A percentile compares a stretch with the other conserved stretches of the same genome.
Conservation (phyloP, 495 filamentous ascomycete genomes). For the Daldinia loculata region DNA sequence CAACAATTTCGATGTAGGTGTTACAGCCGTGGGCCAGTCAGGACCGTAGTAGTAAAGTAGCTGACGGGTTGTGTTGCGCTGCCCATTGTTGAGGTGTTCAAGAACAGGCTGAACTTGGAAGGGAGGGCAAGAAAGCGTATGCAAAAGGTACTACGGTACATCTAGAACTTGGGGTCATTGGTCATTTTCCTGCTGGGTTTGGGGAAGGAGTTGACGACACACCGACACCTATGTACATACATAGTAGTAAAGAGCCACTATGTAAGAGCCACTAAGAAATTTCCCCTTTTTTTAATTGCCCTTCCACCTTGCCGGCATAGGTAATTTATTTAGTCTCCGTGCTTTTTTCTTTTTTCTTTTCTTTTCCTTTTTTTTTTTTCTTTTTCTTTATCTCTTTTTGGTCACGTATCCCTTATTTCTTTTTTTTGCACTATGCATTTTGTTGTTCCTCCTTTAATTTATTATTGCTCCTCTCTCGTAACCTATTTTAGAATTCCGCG, state of each 20-base stretch:
- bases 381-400: neutral
- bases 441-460: neutral
- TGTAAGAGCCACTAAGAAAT: constrained; percentile 25
- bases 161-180: neutral
- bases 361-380: neutral
- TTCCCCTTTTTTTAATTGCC: constrained; percentile 10
- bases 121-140: neutral
- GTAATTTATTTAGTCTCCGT: constrained; percentile 3
- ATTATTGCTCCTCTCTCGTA: neutral
- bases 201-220: constrained; percentile 34
- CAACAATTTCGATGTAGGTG: neutral
- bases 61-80: constrained; percentile 6
- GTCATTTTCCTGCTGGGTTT: constrained; percentile 4
- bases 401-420: neutral
- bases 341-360: constrained; percentile 6
- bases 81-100: constrained; percentile 33
- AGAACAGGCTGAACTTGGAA: constrained; percentile 39
- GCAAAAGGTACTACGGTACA: neutral
- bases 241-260: neutral
- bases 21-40: constrained; percentile 7
- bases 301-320: constrained; percentile 8
- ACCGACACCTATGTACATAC: constrained; percentile 37
- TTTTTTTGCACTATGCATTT: neutral
- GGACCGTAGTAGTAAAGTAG: constrained; percentile 6
- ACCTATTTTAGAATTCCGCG: neutral